Evolutionary conservation across 2,329 filamentous ascomycete species (phyloP).

Genomic region (Pseudogymnoascus pannorum): DNA sequence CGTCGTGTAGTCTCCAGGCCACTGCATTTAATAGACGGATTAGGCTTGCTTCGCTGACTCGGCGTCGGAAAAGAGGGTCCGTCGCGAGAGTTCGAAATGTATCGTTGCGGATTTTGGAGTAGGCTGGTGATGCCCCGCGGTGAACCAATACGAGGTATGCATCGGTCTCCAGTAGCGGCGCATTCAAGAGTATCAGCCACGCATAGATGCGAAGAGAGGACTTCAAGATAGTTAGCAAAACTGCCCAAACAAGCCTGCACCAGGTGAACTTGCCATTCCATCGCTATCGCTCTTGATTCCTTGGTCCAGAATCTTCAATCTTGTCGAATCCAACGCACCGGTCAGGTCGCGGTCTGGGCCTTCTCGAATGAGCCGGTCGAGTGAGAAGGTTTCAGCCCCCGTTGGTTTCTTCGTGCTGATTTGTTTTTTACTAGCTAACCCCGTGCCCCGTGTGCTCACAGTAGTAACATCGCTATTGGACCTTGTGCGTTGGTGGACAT

Average conservation of each 20-base stretch:
- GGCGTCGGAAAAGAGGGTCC: slow-evolving; percentile 90
- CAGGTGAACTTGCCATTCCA: slow-evolving; percentile 58
- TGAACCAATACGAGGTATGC: slow-evolving; percentile 85
- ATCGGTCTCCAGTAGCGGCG: slow-evolving; percentile 76
- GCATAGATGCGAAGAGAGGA: slow-evolving; percentile 90
- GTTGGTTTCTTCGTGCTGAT: slow-evolving; percentile 40
- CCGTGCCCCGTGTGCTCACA: slow-evolving; percentile 32
- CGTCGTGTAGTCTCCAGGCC: slow-evolving; percentile 87
- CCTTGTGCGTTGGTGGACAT: slow-evolving; percentile 45
- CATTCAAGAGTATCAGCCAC: slow-evolving; percentile 89
- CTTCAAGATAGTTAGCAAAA: slow-evolving; percentile 38
- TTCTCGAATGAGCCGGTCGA: slow-evolving; percentile 73
- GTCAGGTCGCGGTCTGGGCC: slow-evolving; percentile 64
- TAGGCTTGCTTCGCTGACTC: slow-evolving; percentile 90
- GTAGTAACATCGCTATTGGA: slow-evolving; percentile 66
- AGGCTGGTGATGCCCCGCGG: slow-evolving; percentile 86
- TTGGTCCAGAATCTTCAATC: slow-evolving; percentile 66
- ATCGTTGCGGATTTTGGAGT: slow-evolving; percentile 97
- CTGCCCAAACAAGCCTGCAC: slow-evolving; percentile 7
- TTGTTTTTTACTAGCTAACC: slow-evolving; percentile 37
- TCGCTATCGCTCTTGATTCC: slow-evolving; percentile 71
- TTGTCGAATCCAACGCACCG: slow-evolving; percentile 60
- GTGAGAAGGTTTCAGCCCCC: slow-evolving; percentile 48
- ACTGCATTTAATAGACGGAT: slow-evolving; percentile 92
- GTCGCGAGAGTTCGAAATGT: slow-evolving; percentile 95